Evolutionary conservation across 305 asterid genomes (phyloP).

Genomic region (Ruellia speciosa): DNA sequence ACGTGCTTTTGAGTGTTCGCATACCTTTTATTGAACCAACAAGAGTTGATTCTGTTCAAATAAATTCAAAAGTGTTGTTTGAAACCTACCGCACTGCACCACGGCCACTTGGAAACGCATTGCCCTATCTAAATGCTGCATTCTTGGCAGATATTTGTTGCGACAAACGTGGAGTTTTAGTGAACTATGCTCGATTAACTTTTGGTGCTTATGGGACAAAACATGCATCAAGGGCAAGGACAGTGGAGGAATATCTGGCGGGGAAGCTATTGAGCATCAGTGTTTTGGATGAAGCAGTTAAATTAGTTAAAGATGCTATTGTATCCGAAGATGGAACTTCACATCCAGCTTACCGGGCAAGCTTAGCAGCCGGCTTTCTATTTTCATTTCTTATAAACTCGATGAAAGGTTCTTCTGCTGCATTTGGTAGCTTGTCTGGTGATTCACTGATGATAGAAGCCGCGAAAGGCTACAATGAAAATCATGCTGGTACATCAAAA

Average conservation of each 20-base stretch:
- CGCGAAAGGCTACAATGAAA: constrained; percentile 15
- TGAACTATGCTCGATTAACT: constrained; percentile 32
- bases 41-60: constrained; percentile 17
- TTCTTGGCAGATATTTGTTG: constrained; percentile 59
- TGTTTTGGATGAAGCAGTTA: constrained; percentile 49
- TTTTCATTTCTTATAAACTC: constrained; percentile 53
- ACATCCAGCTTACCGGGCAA: constrained; percentile 53
- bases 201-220: constrained; percentile 61
- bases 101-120: constrained; percentile 83
- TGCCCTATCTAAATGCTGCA: constrained; percentile 83
- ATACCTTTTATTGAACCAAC: constrained; percentile 43
- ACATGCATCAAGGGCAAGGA: constrained; percentile 41
- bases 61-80: constrained; percentile 39
- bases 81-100: constrained; percentile 88
- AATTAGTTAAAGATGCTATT: constrained; percentile 45
- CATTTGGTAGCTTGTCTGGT: constrained; percentile 17
- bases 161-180: constrained; percentile 27
- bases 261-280: constrained; percentile 35
- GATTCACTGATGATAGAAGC: constrained; percentile 19
- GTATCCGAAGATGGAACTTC: constrained; percentile 59
- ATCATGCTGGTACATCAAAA: constrained; percentile 17
- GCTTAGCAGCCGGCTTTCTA: constrained; percentile 67
- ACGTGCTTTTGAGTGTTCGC: constrained; percentile 51
- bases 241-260: constrained; percentile 49
- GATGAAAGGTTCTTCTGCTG: constrained; percentile 7